These are phyloP conservation scores for Auriculariales sp. DNA, from an alignment of 768 basidiomycete genomes.

Conservation along the genomic window DNA sequence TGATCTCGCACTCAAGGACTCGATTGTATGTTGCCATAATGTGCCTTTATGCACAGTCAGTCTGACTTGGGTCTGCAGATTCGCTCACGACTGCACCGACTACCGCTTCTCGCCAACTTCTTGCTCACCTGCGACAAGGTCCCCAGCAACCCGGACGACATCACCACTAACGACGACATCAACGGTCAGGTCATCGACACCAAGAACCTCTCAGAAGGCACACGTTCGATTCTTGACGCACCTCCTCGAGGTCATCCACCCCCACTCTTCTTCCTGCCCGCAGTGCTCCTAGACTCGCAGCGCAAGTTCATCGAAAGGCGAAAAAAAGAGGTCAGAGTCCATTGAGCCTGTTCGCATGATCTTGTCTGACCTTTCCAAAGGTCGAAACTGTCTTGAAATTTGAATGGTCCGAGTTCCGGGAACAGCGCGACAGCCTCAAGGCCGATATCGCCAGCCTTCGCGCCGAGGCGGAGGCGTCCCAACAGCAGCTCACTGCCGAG, in stretches of 20 bases:
- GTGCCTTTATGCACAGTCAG: neutral
- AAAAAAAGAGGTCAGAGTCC: constrained; percentile 41
- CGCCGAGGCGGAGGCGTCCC: constrained; percentile 40
- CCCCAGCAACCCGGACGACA: constrained; percentile 9
- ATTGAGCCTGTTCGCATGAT: neutral
- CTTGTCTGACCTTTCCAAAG: neutral
- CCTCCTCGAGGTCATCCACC: constrained; percentile 17
- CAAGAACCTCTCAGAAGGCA: constrained; percentile 8
- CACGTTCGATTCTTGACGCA: neutral
- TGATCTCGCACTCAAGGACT: constrained; percentile 68
- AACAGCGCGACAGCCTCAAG: constrained; percentile 43
- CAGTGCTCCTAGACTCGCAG: constrained; percentile 50
- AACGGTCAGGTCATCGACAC: constrained; percentile 7
- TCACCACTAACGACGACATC: constrained; percentile 16
- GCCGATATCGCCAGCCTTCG: constrained; percentile 59
- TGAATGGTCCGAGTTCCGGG: constrained; percentile 2
- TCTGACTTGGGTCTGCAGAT: constrained; percentile 24
- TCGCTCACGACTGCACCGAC: constrained; percentile 58
- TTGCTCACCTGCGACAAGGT: constrained; percentile 60
- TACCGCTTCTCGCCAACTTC: constrained; percentile 64
- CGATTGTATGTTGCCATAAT: constrained; percentile 39
- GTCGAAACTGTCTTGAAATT: neutral
- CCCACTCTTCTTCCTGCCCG: constrained; percentile 65
- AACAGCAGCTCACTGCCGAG: constrained; percentile 47
- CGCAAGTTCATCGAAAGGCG: constrained; percentile 48